Evolutionary conservation across 805 yeast species (phyloP), one percentile per base, ranked within the genome.

Genomic region (Wickerhamiella musiphila): DNA sequence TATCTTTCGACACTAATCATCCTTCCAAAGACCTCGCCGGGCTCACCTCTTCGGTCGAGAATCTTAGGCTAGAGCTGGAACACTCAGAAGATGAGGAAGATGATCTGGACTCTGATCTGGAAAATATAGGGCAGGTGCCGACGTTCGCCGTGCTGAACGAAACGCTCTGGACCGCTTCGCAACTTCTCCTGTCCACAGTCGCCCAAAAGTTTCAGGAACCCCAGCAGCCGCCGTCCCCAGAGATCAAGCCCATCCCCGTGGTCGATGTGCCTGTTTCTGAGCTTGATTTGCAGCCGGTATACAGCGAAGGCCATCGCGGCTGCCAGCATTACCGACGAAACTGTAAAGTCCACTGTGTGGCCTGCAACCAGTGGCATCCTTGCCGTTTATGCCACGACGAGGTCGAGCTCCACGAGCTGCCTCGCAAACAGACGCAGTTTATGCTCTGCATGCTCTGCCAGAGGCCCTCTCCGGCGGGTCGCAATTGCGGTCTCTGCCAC

Each of bases 361-460:
- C 63, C 2, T 84, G 95, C 47, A 53, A 60, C 20, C 61, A 63
- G 47, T 84, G 93, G 86, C 76, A 60, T 42, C 56, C 79, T 2
- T 84, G 95, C 54, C 65, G 93, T 10, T 68, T 78, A 41, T 84
- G 95, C 49, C 95, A 84, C 53, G 62, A 59, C 36, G 93, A 78
- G 46, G 62, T 57, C n/a, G 61, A 64, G 15, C 46, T 59, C 9
- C 92, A 77, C 51, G 68, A 63, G 41, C 65, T 79, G 46, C 40
- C 51, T 17, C 61, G 93, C 28, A 57, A 60, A 18, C 63, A 65
- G 28, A 78, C 81, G 2, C 61, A 60, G 36, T 74, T 74, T 48
- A 67, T 84, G 36, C 61, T 82, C 43, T 84, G 95, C 53, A 77
- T 83, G 92, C 51, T 57, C 37, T 84, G 95, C 49, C 61, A 60